Evolutionary conservation across 2,329 filamentous ascomycete species (phyloP), one percentile per base, ranked within the genome.

Genomic region (Polytolypa hystricis): DNA sequence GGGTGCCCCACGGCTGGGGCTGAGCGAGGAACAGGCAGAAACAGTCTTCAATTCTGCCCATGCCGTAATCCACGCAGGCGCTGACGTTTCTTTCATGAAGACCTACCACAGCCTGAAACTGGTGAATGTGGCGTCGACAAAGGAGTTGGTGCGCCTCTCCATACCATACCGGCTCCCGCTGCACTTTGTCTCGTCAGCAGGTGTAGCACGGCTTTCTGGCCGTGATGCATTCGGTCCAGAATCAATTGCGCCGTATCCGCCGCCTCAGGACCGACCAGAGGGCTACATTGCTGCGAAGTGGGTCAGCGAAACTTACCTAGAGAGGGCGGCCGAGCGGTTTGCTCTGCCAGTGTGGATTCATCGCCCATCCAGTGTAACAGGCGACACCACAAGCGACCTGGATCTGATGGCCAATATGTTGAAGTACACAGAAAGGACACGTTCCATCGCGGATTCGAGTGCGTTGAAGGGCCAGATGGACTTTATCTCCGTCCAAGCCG

Each of bases 41-140:
- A 18, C 19, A 1, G 43, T 72, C 2, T 48, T 49, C 11, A 17
- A 31, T 3, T 30, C 45, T 2, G 58, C 52, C 1, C 57, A 69
- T 43, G 47, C 66, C 4, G 66, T 79, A 33, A 67, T 81, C 17
- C 78, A 74, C 49, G 60, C 55, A 33, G 70, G 64, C 5, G 65
- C 67, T 14, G 56, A 61, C 10, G 42, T 47, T 10, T 53, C 47
- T 0, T 51, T 46, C 34, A 30, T 48, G 30, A 48, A 59, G 15
- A 46, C 34, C 6, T 61, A 60, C 39, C 28, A 39, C 2, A 33
- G 38, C 3, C 43, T 61, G 1, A 46, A 46, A 1, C 4, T 27
- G 1, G 15, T 42, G 1, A 61, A 60, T 37, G 32, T 56, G 2
- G 11, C 29, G 0, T 45, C 53, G 0, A 56, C 50, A 3, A 42